Evolutionary conservation across 2,329 filamentous ascomycete genomes (phyloP).

Genomic region (Gnomoniopsis smithogilvyi): DNA sequence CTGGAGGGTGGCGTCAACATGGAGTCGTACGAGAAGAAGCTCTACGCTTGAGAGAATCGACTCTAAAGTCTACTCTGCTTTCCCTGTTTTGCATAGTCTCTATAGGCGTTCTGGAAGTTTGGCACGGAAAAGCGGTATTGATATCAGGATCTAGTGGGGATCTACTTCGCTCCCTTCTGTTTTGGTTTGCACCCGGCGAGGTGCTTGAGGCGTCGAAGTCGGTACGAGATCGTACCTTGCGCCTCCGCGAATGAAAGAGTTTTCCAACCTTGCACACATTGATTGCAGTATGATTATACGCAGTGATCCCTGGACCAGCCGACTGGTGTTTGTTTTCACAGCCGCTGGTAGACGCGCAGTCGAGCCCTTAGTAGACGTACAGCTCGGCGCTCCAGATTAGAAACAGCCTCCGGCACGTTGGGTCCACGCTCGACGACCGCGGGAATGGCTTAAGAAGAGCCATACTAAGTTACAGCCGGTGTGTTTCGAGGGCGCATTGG

Average conservation of each 20-base stretch:
- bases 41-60: slow-evolving; percentile 69
- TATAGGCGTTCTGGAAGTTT: slow-evolving; percentile 13
- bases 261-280: not conserved
- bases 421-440: no score
- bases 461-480: no score
- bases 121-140: slow-evolving; percentile 4
- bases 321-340: no score
- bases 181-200: not conserved
- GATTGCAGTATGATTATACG: not conserved
- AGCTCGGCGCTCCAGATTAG: no score
- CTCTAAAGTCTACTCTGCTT: not conserved
- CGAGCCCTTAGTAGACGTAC: no score
- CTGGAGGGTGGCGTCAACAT: slow-evolving; percentile 97
- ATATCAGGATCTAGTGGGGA: not conserved
- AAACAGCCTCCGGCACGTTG: no score
- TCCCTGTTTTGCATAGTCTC: slow-evolving; percentile 4
- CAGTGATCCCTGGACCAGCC: not conserved
- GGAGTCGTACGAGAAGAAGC: slow-evolving; percentile 99
- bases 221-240: not conserved
- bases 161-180: not conserved
- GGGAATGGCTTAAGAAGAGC: no score
- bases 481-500: no score
- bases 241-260: not conserved
- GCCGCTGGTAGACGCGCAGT: no score
- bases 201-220: not conserved